phyloP scores from a whole-genome alignment of 768 basidiomycete genomes.

The Leccinum truebloodii region DNA sequence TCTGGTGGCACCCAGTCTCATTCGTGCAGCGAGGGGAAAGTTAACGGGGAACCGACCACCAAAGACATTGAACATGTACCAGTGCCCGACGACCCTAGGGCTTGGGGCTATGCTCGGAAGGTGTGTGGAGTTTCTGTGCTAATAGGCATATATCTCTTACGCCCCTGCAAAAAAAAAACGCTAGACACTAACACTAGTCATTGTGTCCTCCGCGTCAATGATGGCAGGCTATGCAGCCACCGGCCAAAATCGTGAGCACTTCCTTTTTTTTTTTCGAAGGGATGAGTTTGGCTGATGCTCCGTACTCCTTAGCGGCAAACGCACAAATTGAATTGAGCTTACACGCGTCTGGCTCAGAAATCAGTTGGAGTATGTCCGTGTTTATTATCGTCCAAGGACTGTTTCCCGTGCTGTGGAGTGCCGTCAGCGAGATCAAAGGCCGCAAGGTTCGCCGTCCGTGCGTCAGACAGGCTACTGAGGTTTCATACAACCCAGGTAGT shows the following conservation, averaged over 20 bases:
- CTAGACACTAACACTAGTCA: constrained; percentile 27
- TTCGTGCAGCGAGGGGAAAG: background rate
- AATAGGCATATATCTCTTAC: background rate
- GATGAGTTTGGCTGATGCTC: background rate
- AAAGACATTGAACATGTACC: constrained; percentile 38
- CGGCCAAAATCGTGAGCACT: constrained; percentile 29
- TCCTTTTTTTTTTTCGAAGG: background rate
- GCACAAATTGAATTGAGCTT: constrained; percentile 61
- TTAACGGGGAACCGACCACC: background rate
- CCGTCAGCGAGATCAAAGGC: constrained; percentile 75
- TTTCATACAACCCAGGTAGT: constrained; percentile 41
- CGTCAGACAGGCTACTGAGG: background rate
- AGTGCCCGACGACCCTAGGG: constrained; percentile 61
- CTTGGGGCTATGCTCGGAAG: constrained; percentile 58
- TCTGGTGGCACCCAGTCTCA: background rate
- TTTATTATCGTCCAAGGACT: constrained; percentile 73
- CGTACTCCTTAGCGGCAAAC: constrained; percentile 55
- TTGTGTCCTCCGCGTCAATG: constrained; percentile 32
- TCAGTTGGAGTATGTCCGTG: constrained; percentile 68
- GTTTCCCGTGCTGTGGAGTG: constrained; percentile 67
- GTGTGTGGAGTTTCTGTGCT: constrained; percentile 29
- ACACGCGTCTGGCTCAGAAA: constrained; percentile 57
- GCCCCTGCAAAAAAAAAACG: background rate
- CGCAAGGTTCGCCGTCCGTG: constrained; percentile 49
- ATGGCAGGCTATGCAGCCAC: constrained; percentile 27